phyloP scores from a whole-genome alignment of 495 filamentous ascomycete species.

The Penicillium alfredii region DNA sequence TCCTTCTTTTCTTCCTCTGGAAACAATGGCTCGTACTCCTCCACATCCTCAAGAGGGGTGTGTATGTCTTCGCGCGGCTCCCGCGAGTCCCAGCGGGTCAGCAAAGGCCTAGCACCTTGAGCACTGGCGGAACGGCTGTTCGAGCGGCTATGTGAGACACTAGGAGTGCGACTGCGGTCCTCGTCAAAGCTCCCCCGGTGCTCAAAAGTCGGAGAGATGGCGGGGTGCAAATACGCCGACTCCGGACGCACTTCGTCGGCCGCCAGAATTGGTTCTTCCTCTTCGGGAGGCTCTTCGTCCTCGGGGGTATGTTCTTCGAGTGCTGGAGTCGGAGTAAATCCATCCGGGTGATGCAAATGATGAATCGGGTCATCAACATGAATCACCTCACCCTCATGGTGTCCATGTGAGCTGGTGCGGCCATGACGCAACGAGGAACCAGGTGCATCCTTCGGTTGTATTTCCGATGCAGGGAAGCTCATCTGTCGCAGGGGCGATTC shows the following conservation, averaged over 20 bases:
- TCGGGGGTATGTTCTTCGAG: slow-evolving; percentile 10
- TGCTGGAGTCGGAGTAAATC: slow-evolving; percentile 41
- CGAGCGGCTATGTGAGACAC: slow-evolving; percentile 58
- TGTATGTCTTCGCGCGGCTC: slow-evolving; percentile 48
- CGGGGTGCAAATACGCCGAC: slow-evolving; percentile 60
- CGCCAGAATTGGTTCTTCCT: slow-evolving; percentile 77
- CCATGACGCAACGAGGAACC: slow-evolving; percentile 9
- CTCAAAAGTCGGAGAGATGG: slow-evolving; percentile 63
- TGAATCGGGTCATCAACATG: slow-evolving; percentile 70
- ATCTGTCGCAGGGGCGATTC: slow-evolving; percentile 55
- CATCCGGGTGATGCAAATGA: slow-evolving; percentile 56
- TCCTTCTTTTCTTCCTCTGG: slow-evolving; percentile 71
- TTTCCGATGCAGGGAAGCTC: slow-evolving; percentile 41
- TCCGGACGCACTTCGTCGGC: slow-evolving; percentile 86
- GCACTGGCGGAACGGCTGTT: slow-evolving; percentile 66
- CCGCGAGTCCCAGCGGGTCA: slow-evolving; percentile 47
- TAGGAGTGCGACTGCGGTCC: slow-evolving; percentile 47
- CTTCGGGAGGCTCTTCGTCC: slow-evolving; percentile 22
- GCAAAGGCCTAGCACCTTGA: slow-evolving; percentile 38
- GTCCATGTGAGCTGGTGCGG: slow-evolving; percentile 14
- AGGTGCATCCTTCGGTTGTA: slow-evolving; percentile 5
- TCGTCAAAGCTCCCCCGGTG: slow-evolving; percentile 55
- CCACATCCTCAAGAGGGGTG: slow-evolving; percentile 79
- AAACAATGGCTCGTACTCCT: slow-evolving; percentile 94
- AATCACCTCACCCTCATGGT: slow-evolving; percentile 55